Evolutionary conservation across 2,329 filamentous ascomycete genomes (phyloP).

Genomic region (Zymoseptoria passerinii): DNA sequence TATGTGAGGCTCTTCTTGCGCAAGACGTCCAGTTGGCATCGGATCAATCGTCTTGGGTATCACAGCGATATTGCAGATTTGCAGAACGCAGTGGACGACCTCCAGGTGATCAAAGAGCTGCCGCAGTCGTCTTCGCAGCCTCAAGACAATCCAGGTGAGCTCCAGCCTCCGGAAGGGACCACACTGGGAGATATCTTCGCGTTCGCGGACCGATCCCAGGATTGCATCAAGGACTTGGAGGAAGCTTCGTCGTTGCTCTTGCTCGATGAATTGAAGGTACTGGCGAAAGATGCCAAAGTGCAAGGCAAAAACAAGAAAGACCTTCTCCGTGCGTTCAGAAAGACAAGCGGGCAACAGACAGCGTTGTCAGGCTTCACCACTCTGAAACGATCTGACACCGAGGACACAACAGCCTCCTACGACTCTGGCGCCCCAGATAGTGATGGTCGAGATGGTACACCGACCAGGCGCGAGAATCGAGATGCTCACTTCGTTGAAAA

Average conservation of each 20-base stretch:
- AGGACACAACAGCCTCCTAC: slow-evolving; percentile 45
- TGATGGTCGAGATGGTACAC: slow-evolving; percentile 32
- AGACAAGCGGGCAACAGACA: slow-evolving; percentile 63
- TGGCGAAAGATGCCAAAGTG: slow-evolving; percentile 81
- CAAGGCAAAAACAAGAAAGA: slow-evolving; percentile 83
- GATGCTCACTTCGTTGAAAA: slow-evolving; percentile 68
- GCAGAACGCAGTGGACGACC: slow-evolving; percentile 51
- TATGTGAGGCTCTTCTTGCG: slow-evolving; percentile 90
- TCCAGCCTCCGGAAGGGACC: slow-evolving; percentile 40
- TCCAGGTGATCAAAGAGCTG: slow-evolving; percentile 54
- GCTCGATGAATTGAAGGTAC: slow-evolving; percentile 75
- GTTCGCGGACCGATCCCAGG: slow-evolving; percentile 72
- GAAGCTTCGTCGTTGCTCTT: slow-evolving; percentile 74
- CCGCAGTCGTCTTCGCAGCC: slow-evolving; percentile 37
- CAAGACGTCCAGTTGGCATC: slow-evolving; percentile 87
- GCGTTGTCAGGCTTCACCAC: slow-evolving; percentile 60
- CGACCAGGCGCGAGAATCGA: slow-evolving; percentile 48
- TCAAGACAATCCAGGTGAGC: slow-evolving; percentile 40
- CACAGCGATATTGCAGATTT: slow-evolving; percentile 74
- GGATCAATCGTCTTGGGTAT: slow-evolving; percentile 68
- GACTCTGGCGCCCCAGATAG: slow-evolving; percentile 27
- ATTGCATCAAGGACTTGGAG: slow-evolving; percentile 66
- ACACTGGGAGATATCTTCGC: slow-evolving; percentile 52
- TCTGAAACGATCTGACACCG: slow-evolving; percentile 55
- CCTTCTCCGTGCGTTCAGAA: slow-evolving; percentile 63